These are phyloP conservation scores for Daphne laureola DNA, from an alignment of 441 rosid genomes.

Conservation along the genomic window DNA sequence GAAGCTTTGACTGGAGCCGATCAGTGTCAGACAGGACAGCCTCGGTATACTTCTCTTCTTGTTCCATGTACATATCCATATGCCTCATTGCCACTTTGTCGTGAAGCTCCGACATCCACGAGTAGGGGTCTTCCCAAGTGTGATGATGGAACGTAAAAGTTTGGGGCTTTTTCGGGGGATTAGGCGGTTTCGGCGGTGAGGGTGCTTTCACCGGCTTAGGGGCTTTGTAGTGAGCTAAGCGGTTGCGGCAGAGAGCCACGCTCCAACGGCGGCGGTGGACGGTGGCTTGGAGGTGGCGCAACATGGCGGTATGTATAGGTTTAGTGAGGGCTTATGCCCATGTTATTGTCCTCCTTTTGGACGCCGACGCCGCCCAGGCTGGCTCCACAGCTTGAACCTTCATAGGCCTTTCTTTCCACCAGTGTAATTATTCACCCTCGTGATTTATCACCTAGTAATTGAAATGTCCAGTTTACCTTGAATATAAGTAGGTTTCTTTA, in stretches of 20 bases:
- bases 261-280: slow-evolving; percentile 12
- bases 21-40: slow-evolving; percentile 75
- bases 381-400: too few relatives aligned
- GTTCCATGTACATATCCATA: slow-evolving; percentile 92
- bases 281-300: slow-evolving; percentile 25
- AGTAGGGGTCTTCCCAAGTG: slow-evolving; percentile 87
- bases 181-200: slow-evolving; percentile 67
- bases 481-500: too few relatives aligned
- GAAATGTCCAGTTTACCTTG: too few relatives aligned
- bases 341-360: too few relatives aligned
- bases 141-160: slow-evolving; percentile 55
- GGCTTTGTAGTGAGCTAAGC: slow-evolving; percentile 42
- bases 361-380: too few relatives aligned
- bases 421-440: too few relatives aligned
- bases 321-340: too few relatives aligned
- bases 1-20: slow-evolving; percentile 78
- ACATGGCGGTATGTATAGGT: slow-evolving; percentile 17
- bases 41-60: slow-evolving; percentile 88
- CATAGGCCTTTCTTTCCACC: too few relatives aligned
- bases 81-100: slow-evolving; percentile 96
- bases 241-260: slow-evolving; percentile 10
- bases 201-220: slow-evolving; percentile 38
- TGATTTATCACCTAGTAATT: too few relatives aligned
- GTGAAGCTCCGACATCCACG: slow-evolving; percentile 85
- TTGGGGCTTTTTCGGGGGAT: slow-evolving; percentile 81